Base-by-base conservation (phyloP, 2,329 filamentous ascomycete genomes). In the Hypoxylon sp. region DNA sequence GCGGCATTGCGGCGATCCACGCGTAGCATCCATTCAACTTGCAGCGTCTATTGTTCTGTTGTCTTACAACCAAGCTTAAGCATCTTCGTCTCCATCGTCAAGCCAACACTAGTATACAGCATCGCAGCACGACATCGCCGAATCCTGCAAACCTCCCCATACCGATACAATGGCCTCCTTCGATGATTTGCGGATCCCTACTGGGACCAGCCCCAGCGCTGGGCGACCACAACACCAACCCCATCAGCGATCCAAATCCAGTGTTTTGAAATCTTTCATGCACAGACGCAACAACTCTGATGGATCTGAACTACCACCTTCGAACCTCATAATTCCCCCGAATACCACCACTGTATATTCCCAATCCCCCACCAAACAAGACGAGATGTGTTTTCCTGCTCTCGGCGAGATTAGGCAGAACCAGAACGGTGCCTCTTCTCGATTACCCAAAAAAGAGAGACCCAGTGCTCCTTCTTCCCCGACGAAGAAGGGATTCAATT, bases 401-500 rank as follows among this genome's bases (percentile, higher is more conserved):
- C 78, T 89, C 15, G 81, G 81, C 50, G 87, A 89, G 73, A 80
- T 87, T 44, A 84, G 85, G 60, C 81, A 85, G 60, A 88, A 88
- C 72, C 82, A 83, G 59, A 59, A 72, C 17, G 72, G 70, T 34
- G 61, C 62, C 30, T 55, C 67, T 24, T 58, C 71, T 46, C 72
- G 73, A 64, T 72, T 71, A 13, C 71, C 73, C n/a, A 65, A 46
- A 46, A 75, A 72, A 52, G 64, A 65, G 6, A 59, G 51, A 43
- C 53, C 62, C 34, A 53, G 54, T 24, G 50, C 64, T 26, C 59
- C 68, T 7, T 52, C 62, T n/a, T 75, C 74, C n/a, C 74, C 74
- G n/a, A 70, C 67, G 20, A 76, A 74, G 54, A 62, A 60, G 7
- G 57, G 64, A 6, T 71, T 71, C 50, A 68, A 67, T 24, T 61